Percentiles rank a stretch among this genome's conserved stretches.
Evolutionary conservation across 345 rosid genomes (phyloP).

Genomic region (Bruguiera parviflora): DNA sequence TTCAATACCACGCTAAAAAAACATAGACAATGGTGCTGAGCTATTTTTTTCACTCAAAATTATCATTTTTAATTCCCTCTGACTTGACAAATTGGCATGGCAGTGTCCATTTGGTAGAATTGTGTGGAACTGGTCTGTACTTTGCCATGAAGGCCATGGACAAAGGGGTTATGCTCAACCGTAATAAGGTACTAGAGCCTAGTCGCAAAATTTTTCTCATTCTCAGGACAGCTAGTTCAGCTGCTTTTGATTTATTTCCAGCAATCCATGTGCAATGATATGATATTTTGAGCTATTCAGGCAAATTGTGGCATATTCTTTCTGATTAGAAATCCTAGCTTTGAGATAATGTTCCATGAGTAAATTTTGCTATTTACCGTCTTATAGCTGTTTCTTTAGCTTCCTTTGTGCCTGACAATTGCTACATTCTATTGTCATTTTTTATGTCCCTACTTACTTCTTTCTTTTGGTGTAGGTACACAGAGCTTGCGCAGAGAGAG

Average conservation of each 20-base stretch:
- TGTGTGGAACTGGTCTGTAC: conserved; percentile 58
- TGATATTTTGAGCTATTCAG: too few species aligned
- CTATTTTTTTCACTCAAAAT: not conserved
- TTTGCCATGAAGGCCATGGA: conserved; percentile 99
- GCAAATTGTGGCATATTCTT: too few species aligned
- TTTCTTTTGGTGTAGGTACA: conserved; percentile 57
- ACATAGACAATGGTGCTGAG: too few species aligned
- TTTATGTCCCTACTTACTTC: not conserved
- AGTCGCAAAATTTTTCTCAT: not conserved
- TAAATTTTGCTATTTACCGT: not conserved
- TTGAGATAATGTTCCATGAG: too few species aligned
- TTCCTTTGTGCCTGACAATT: not conserved
- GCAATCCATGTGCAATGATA: too few species aligned
- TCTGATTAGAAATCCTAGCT: too few species aligned
- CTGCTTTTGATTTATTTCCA: too few species aligned
- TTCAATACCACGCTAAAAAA: too few species aligned
- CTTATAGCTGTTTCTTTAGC: not conserved
- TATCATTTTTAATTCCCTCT: not conserved
- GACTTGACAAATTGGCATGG: conserved; percentile 16
- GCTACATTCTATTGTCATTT: not conserved
- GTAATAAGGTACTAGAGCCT: conserved; percentile 62
- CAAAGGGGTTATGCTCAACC: conserved; percentile 81
- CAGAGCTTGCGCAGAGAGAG: conserved; percentile 96
- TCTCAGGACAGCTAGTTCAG: not conserved
- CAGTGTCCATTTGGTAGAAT: conserved; percentile 93